Base-by-base conservation (phyloP, 176 grass and related monocot species). In the Saccharum spontaneum region DNA sequence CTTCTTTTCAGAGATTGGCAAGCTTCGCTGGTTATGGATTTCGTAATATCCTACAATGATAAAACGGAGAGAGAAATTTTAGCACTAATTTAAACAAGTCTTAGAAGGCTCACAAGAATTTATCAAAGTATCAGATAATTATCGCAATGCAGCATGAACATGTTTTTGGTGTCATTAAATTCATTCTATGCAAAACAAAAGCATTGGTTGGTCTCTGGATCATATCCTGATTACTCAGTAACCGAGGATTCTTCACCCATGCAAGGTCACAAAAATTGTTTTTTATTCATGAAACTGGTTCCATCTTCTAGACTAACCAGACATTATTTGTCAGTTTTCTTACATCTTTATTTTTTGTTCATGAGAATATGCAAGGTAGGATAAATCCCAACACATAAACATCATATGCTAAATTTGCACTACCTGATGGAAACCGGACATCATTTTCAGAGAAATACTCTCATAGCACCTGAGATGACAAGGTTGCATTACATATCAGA, bases 361-460 rank as follows among this genome's bases (percentile, higher is more conserved):
- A 45, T 33, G 66, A 52, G 28, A 73, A 30, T 74, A 46, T 30
- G 43, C 8, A 87, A n/a, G 14, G 12, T 68, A 48, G 45, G 22
- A 50, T 67, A 78, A 67, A 28, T 75, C 45, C 39, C 74, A 67
- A 69, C 22, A 83, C 15, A 79, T 83, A 69, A 78, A 86, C 34
- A 92, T 73, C 54, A 84, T 61, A 82, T 81, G 62, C 55, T 24
- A 80, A 50, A 71, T 72, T 68, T 88, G 69, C 85, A 86, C 87
- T 63, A 98, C 96, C 96, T 98, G 85, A 90, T 98, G 90, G 78
- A 90, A 95, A 54, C 93, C 93, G 18, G 96, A 98, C 90, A 98
- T 90, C 93, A 98, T 92, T 95, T 98, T 98, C 78, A 98, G 71
- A 76, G 96, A 94, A 75, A 87, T 75, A 50, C 78, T 98, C 81